Conservation (phyloP, 2,329 filamentous ascomycete species). For the Chaetomiaceae sp. region DNA sequence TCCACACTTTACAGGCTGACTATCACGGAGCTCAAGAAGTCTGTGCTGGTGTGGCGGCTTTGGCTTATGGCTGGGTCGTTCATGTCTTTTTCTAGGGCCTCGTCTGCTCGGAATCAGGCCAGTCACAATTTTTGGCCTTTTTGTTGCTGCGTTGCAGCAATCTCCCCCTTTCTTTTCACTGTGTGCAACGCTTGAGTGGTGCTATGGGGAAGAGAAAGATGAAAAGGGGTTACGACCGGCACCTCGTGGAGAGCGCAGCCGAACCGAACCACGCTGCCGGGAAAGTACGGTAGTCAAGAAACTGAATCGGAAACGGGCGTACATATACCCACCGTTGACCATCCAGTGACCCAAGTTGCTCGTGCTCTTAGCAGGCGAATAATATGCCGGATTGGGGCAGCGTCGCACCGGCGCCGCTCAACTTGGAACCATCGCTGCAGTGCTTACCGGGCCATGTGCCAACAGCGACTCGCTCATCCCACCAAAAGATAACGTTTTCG, state of each 20-base stretch:
- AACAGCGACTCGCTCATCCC: neutral
- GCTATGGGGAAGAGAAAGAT: neutral
- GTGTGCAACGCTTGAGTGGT: neutral
- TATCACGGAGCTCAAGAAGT: neutral
- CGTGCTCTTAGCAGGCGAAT: neutral
- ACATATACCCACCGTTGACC: no score
- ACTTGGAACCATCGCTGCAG: neutral
- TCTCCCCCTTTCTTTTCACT: neutral
- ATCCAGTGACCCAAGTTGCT: no score
- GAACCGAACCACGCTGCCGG: neutral
- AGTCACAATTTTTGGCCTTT: constrained; percentile 2
- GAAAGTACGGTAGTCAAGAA: no score
- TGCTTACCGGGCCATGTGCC: neutral
- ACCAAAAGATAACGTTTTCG: neutral
- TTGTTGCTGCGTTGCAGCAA: no score
- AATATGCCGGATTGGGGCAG: neutral
- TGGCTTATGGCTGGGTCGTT: neutral
- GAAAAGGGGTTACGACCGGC: no score
- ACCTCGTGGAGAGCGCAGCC: no score
- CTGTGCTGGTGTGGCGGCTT: neutral
- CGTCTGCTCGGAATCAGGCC: neutral
- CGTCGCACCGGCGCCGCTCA: neutral
- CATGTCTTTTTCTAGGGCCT: neutral
- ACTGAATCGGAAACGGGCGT: neutral
- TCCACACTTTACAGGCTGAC: neutral